Base-by-base conservation (phyloP, 768 basidiomycete species). In the Nidularia sp. region DNA sequence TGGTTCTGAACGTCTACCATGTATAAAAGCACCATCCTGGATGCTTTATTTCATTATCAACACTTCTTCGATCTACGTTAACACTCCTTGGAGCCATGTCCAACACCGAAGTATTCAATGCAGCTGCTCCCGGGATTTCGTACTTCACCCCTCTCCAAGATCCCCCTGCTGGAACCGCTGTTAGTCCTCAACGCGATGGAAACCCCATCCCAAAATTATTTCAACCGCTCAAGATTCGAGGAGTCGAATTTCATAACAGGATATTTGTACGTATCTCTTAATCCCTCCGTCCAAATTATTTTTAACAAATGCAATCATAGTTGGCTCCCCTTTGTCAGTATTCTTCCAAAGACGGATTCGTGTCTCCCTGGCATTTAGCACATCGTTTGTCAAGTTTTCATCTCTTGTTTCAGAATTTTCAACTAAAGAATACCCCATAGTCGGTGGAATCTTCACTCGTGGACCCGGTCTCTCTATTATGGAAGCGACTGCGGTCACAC, bases 301-400 rank as follows among this genome's bases (percentile, higher is more conserved):
- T 15, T 41, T 15, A 41, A 12, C 39, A 15, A 41, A 41, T 12
- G 15, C 39, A 15, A 41, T 41, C 39, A 29, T 29, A 29, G 25
- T 29, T 29, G 84, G 70, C 87, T 8, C 88, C 87, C 1, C 90
- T 92, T 89, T 92, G 90, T 64, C 84, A 86, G 66, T 93, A 93
- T 69, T 86, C 84, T 52, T 75, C 83, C 6, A 79, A 87, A 44
- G 70, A 84, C 48, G 90, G 90, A 0, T 82, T 87, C 59, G 81
- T 84, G 3, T 90, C 90, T 1, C 86, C 91, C 55, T 92, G 86
- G 84, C 92, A 93, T 64, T 66, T 92, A 4, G 87, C 90, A 13
- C 88, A 93, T 62, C 74, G 39, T 41, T 12, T 12, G 39, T 41
- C 15, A 41, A 29, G 25, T 29, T 29, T 29, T 29, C 15, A 3